phyloP scores from a whole-genome alignment of 78 protist genomes.

The Monocercomonoides exilis region DNA sequence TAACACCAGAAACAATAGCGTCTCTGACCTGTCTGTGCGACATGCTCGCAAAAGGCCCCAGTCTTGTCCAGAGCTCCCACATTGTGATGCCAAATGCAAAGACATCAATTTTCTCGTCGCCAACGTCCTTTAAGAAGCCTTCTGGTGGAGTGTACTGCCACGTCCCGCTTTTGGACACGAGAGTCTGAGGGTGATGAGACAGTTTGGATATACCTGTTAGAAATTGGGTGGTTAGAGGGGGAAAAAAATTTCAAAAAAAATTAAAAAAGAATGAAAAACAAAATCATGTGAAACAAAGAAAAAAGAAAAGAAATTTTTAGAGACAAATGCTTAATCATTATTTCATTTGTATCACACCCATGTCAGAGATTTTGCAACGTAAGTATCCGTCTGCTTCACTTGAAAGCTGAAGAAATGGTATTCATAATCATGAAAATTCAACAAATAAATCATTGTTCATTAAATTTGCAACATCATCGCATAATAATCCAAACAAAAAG shows the following conservation, averaged over 20 bases:
- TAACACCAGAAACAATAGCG: background rate
- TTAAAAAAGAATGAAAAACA: too few species aligned
- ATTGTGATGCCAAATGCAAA: background rate
- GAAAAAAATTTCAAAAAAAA: too few species aligned
- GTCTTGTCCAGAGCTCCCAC: slow-evolving; percentile 11
- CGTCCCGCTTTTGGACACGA: background rate
- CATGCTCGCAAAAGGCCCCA: background rate
- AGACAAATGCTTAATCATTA: too few species aligned
- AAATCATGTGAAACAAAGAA: too few species aligned
- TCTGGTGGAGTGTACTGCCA: background rate
- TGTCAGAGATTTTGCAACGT: background rate
- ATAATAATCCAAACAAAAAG: too few species aligned
- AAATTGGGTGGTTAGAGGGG: too few species aligned
- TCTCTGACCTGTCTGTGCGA: background rate
- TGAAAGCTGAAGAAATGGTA: background rate
- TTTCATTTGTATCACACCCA: too few species aligned
- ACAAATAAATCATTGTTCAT: too few species aligned
- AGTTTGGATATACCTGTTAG: slow-evolving; percentile 2
- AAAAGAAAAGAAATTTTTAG: too few species aligned
- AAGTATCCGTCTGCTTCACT: background rate
- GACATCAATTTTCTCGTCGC: slow-evolving; percentile 5
- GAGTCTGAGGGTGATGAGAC: background rate
- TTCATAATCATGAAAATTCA: too few species aligned
- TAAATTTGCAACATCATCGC: too few species aligned
- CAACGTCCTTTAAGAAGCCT: background rate